Base-by-base conservation (phyloP, 805 yeast genomes). In the Saccharomycopsis microspora region DNA sequence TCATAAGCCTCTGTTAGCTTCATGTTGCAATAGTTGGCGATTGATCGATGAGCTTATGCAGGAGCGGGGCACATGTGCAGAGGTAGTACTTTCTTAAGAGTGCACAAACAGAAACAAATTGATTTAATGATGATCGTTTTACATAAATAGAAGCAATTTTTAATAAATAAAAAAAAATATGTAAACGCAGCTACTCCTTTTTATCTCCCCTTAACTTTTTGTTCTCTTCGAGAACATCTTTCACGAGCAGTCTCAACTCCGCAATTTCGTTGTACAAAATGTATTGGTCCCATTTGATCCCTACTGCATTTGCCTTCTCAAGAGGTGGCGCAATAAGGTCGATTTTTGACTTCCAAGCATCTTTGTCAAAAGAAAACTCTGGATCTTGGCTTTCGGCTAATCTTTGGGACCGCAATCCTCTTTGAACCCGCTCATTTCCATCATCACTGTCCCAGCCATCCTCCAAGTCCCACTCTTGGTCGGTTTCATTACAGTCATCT, bases 301-400 rank as follows among this genome's bases (percentile, higher is more conserved):
- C 83, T 5, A 64, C 62, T 27, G 64, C 62, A 48, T 67, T 70
- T 35, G 85, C 85, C 46, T 69, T 64, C 30, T 67, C 68, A 4
- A 81, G 77, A 2, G 85, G 85, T 45, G 85, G 85, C 5, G 72
- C 75, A 4, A 70, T 68, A 4, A 59, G 54, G 5, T 69, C 69
- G 29, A 84, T 73, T 31, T 69, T 70, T 7, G 58, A 54, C 31
- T 65, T 68, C 80, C 89, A 86, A 11, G 63, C 56, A 5, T 57
- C 54, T 39, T 69, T 67, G 38, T 73, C 66, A 4, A 74, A 72
- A 10, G 68, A 60, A 58, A 85, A 83, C 49, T 76, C 76, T 0
- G 86, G 85, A 60, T 86, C 95, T 35, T 68, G 73, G 6, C 59
- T 60, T 58, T 85, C 93, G 1, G 88, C 89, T 35, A 70, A 67